phyloP scores from a whole-genome alignment of 495 filamentous ascomycete genomes.

The Neurospora tetrasperma region DNA sequence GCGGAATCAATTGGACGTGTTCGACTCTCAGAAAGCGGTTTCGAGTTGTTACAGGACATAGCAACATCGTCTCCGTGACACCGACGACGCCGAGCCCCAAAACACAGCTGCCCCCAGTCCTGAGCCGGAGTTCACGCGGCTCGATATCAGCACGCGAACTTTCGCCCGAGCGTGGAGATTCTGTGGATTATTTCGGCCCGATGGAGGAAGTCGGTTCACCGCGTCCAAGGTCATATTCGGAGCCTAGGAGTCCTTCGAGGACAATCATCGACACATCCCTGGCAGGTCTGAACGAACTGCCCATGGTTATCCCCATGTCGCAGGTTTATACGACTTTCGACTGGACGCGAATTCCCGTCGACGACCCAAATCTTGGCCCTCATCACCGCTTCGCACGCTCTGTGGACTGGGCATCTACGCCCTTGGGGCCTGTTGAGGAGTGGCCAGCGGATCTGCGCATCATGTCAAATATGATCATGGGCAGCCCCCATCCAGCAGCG shows the following conservation, averaged over 20 bases:
- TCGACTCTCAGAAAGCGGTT: slow-evolving; percentile 52
- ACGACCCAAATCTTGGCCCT: slow-evolving; percentile 42
- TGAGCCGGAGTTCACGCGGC: slow-evolving; percentile 16
- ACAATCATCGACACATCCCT: slow-evolving; percentile 12
- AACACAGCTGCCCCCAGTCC: slow-evolving; percentile 16
- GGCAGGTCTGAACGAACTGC: slow-evolving; percentile 20
- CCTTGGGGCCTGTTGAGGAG: slow-evolving; percentile 53
- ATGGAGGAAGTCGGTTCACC: slow-evolving; percentile 11
- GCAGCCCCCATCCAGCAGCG: slow-evolving; percentile 57
- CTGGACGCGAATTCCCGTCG: slow-evolving; percentile 54
- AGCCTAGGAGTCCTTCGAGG: slow-evolving; percentile 14
- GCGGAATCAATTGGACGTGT: slow-evolving; percentile 51
- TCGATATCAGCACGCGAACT: slow-evolving; percentile 15
- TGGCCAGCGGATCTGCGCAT: slow-evolving; percentile 53
- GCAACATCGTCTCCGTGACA: slow-evolving; percentile 15
- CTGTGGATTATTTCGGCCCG: slow-evolving; percentile 29
- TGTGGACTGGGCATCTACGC: slow-evolving; percentile 54
- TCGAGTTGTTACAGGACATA: slow-evolving; percentile 47
- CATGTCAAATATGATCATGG: slow-evolving; percentile 62
- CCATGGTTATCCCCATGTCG: slow-evolving; percentile 12
- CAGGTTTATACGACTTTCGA: slow-evolving; percentile 43
- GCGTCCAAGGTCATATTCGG: slow-evolving; percentile 11
- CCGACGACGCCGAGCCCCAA: slow-evolving; percentile 27
- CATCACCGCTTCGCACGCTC: slow-evolving; percentile 58
- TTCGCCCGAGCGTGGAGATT: slow-evolving; percentile 22